Base-by-base conservation (phyloP, 208 protist species). In the Balamuthia mandrillaris region DNA sequence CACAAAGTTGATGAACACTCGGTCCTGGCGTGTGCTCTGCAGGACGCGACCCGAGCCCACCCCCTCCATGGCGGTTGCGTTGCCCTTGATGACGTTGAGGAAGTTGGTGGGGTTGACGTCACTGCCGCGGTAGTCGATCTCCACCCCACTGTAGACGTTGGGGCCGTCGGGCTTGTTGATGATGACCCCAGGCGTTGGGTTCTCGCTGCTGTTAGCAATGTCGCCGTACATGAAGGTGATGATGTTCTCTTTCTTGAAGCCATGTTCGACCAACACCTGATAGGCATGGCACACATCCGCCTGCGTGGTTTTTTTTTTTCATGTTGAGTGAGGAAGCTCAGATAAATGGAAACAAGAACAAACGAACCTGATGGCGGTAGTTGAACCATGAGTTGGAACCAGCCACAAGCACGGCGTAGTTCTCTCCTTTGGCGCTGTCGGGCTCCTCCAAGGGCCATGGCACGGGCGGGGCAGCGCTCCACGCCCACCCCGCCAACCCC, bases 211-310 rank as follows among this genome's bases (percentile, higher is more conserved):
- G 41, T 84, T 12, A 21, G 83, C 83, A 84, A 87, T 85, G 58
- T 91, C 90, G 68, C 91, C 90, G 47, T 91, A 89, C 68, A 63
- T 44, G 33, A 92, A 65, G n/a, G 58, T 33, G 58, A 92, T 89
- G 39, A 92, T 89, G 42, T 82, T 44, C 24, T 84, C 29, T 10
- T 65, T 70, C 1, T 70, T 56, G 52, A 78, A 90, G 47, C 87
- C 87, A 52, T 88, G 77, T 14, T 66, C 37, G 24, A 51, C 51
- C 27, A 92, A 61, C 18, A 92, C 77, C 18, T 92, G 85, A 61
- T 89, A 91, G 0, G 83, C 83, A 58, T 91, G 90, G 49, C 56
- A 91, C 37, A 87, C 52, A 90, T 92, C 90, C 21, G 84, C 54
- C 70, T 91, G 88, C n/a, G 78, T 16, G 78, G 27, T 70, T 1